Percentiles rank a stretch among this genome's conserved stretches.
phyloP scores from a whole-genome alignment of 352 stramenopile genomes.

The Pythium sp. region DNA sequence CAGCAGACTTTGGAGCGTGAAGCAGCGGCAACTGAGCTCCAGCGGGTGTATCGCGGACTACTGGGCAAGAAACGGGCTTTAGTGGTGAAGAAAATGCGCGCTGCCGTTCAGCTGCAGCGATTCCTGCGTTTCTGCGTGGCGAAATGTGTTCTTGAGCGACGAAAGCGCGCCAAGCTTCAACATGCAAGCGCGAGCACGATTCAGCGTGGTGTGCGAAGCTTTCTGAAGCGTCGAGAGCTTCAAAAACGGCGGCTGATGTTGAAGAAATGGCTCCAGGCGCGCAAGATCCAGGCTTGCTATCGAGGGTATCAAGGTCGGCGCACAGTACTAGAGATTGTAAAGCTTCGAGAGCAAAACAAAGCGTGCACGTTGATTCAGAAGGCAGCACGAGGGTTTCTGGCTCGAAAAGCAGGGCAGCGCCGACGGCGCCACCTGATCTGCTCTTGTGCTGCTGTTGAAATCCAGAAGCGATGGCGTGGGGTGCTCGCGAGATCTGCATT shows the following conservation, averaged over 20 bases:
- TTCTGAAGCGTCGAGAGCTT: constrained; percentile 18
- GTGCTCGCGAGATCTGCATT: constrained; percentile 14
- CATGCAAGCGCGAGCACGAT: constrained; percentile 24
- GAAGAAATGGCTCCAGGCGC: constrained; percentile 34
- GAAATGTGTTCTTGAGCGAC: constrained; percentile 18
- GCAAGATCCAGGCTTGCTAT: constrained; percentile 41
- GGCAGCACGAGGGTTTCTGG: constrained; percentile 12
- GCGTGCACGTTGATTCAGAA: constrained; percentile 29
- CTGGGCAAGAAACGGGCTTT: not conserved
- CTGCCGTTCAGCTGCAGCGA: constrained; percentile 24
- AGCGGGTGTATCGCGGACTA: constrained; percentile 33
- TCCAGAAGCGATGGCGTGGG: constrained; percentile 35
- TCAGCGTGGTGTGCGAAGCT: constrained; percentile 30
- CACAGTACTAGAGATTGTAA: not conserved
- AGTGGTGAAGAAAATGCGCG: constrained; percentile 10
- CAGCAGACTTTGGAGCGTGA: constrained; percentile 22
- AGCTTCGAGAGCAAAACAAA: not conserved
- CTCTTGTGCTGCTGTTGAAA: not conserved
- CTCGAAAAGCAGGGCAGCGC: constrained; percentile 18
- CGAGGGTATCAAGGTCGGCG: constrained; percentile 32
- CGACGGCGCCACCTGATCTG: constrained; percentile 11
- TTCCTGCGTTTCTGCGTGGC: constrained; percentile 34
- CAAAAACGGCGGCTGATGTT: constrained; percentile 13
- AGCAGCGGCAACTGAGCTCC: constrained; percentile 37
- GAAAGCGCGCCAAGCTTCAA: constrained; percentile 13